phyloP scores from a whole-genome alignment of 2,329 filamentous ascomycete species.

The Pseudohalonectria lignicola region DNA sequence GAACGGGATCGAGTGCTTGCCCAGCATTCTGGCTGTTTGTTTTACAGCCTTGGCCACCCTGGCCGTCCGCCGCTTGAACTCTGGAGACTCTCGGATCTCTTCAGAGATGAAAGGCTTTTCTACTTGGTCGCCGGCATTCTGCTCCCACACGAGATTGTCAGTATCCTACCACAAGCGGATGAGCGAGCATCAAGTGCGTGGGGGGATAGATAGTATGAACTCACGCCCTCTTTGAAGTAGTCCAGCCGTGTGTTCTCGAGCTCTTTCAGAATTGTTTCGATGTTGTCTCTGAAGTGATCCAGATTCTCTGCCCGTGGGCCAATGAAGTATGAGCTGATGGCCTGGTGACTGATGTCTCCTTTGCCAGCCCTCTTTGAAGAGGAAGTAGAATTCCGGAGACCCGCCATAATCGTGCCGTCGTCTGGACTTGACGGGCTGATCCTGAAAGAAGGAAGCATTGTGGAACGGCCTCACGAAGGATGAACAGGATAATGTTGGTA shows the following conservation, averaged over 20 bases:
- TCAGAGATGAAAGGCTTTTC: background rate
- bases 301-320: constrained; percentile 10
- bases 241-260: constrained; percentile 18
- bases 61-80: background rate
- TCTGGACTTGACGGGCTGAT: too few relatives aligned
- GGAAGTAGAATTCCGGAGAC: too few relatives aligned
- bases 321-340: constrained; percentile 9
- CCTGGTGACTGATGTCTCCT: background rate
- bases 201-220: too few relatives aligned
- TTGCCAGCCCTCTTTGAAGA: background rate
- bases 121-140: background rate
- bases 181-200: too few relatives aligned
- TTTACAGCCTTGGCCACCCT: constrained; percentile 13
- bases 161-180: too few relatives aligned
- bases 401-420: too few relatives aligned
- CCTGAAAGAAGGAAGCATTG: too few relatives aligned
- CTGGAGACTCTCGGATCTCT: background rate
- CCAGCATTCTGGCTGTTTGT: constrained; percentile 23
- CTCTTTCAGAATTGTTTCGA: constrained; percentile 34
- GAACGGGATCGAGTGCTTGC: constrained; percentile 31
- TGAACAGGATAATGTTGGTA: too few relatives aligned
- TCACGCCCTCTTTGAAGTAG: background rate
- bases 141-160: too few relatives aligned
- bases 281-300: constrained; percentile 7
- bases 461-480: too few relatives aligned